Evolutionary conservation across 2,329 filamentous ascomycete species (phyloP).

Genomic region (Pyrenochaeta sp.): DNA sequence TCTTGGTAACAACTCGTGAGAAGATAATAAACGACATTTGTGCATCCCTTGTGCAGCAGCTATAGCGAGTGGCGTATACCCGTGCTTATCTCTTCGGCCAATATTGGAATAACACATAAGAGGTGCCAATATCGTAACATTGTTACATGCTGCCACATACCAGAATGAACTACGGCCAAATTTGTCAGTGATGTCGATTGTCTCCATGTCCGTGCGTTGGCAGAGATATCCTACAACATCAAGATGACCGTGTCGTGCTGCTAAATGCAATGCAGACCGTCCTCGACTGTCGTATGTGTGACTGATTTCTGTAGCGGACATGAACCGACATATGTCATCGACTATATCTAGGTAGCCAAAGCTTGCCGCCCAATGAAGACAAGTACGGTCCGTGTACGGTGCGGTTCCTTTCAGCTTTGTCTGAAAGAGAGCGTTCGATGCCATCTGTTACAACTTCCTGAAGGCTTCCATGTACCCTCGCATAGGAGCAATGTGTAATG

Average conservation of each 20-base stretch:
- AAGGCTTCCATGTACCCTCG: background rate
- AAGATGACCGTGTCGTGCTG: background rate
- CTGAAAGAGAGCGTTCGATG: background rate
- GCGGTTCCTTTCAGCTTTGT: too few species aligned
- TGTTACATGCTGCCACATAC: background rate
- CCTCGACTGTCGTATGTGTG: background rate
- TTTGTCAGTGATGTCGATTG: background rate
- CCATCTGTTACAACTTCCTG: background rate
- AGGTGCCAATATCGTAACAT: background rate
- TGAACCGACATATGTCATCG: background rate
- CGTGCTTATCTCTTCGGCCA: background rate
- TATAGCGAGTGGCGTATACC: background rate
- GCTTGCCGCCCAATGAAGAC: constrained; percentile 4
- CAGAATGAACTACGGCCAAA: background rate
- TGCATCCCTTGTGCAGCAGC: background rate
- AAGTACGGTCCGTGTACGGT: background rate
- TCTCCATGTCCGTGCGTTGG: background rate
- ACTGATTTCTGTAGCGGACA: background rate
- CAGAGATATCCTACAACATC: background rate
- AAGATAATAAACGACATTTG: background rate
- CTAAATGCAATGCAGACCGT: background rate
- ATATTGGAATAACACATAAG: background rate
- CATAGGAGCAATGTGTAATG: background rate
- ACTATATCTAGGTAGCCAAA: background rate
- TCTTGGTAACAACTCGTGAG: background rate